A percentile compares a stretch with the other conserved stretches of the same genome.
These are phyloP conservation scores for Fragosphaeria purpurea DNA, from an alignment of 2,329 filamentous ascomycete species.

Conservation along the genomic window DNA sequence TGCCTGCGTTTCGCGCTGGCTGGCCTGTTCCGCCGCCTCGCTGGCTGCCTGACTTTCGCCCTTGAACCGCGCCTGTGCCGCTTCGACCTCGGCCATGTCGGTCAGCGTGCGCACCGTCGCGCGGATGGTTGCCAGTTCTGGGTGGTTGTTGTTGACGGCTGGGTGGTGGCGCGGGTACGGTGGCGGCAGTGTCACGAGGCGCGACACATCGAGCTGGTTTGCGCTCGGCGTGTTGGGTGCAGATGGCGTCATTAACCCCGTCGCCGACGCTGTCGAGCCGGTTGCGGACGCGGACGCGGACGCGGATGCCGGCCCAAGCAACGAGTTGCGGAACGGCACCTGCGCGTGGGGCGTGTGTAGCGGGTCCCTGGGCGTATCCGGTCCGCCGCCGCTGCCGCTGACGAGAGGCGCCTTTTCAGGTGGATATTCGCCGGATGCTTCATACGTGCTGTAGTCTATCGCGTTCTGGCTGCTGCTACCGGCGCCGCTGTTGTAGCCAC, in stretches of 20 bases:
- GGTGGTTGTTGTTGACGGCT: conserved; percentile 92
- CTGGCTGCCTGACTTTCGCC: conserved; percentile 47
- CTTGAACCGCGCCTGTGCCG: conserved; percentile 53
- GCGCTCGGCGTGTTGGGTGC: conserved; percentile 35
- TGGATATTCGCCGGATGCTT: conserved; percentile 39
- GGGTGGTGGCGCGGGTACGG: conserved; percentile 92
- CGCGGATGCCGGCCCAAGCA: conserved; percentile 27
- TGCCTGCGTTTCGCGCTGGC: conserved; percentile 46
- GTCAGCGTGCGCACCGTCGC: conserved; percentile 63
- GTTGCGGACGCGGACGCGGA: conserved; percentile 16
- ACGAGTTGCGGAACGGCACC: conserved; percentile 26
- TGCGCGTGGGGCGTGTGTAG: conserved; percentile 32
- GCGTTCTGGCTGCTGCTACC: neutral
- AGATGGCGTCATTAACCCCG: conserved; percentile 23
- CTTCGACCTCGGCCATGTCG: conserved; percentile 61
- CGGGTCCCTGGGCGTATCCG: conserved; percentile 18
- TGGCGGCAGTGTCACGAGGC: conserved; percentile 84
- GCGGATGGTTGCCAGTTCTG: conserved; percentile 71
- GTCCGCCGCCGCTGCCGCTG: conserved; percentile 8
- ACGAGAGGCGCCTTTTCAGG: conserved; percentile 37
- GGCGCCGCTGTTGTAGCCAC: neutral
- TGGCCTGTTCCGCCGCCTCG: conserved; percentile 42
- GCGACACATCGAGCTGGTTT: conserved; percentile 70
- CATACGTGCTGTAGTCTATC: conserved; percentile 23
- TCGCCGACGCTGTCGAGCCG: conserved; percentile 12